A percentile compares a stretch with the other conserved stretches of the same genome.
These are phyloP conservation scores for Amaranthus hypochondriacus DNA, from an alignment of 148 eudicot species.

Conservation along the genomic window DNA sequence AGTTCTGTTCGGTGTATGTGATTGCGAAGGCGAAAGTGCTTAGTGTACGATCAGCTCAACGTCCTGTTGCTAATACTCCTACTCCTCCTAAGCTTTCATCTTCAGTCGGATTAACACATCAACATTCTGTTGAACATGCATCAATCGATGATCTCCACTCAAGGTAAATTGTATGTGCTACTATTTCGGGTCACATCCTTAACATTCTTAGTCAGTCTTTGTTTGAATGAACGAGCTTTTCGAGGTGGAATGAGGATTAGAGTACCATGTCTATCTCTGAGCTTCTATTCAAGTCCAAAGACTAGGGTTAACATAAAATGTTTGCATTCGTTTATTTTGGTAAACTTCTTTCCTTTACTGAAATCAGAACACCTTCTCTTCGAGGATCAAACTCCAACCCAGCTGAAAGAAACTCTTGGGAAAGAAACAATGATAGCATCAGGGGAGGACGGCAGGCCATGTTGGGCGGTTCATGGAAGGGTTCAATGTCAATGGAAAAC, in stretches of 20 bases:
- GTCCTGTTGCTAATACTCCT: slow-evolving; percentile 32
- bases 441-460: slow-evolving; percentile 19
- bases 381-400: slow-evolving; percentile 13
- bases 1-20: slow-evolving; percentile 68
- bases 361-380: slow-evolving; percentile 20
- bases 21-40: slow-evolving; percentile 51
- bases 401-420: slow-evolving; percentile 18
- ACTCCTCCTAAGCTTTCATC: slow-evolving; percentile 41
- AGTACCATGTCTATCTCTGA: too few relatives aligned
- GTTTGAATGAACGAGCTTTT: too few relatives aligned
- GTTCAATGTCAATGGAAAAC: slow-evolving; percentile 27
- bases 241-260: too few relatives aligned
- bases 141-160: slow-evolving; percentile 10
- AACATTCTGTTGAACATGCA: slow-evolving; percentile 17
- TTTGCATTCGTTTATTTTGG: background rate
- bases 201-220: background rate
- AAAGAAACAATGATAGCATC: slow-evolving; percentile 19
- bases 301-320: background rate
- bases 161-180: slow-evolving; percentile 17
- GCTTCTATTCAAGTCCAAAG: too few relatives aligned
- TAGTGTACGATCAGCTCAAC: slow-evolving; percentile 51
- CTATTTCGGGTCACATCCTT: background rate
- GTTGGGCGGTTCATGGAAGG: slow-evolving; percentile 16
- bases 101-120: slow-evolving; percentile 7
- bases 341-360: background rate